A percentile compares a stretch with the other conserved stretches of the same genome.
Evolutionary conservation across 202 grass and related monocot genomes (phyloP).

Genomic region (Musa balbisiana): DNA sequence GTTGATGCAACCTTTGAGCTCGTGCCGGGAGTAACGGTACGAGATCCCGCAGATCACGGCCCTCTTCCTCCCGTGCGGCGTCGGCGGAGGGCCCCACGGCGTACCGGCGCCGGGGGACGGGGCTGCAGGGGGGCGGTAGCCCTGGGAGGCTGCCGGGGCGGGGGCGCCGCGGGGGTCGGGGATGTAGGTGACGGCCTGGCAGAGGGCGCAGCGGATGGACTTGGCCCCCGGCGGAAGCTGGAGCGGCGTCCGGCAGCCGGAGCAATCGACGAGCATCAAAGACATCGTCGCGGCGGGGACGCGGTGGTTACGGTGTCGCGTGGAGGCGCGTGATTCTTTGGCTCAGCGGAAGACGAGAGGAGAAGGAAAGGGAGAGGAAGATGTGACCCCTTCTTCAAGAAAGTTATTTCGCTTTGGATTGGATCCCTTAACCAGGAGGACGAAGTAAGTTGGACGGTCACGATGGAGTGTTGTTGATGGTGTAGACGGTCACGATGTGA

Average conservation of each 20-base stretch:
- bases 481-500: not conserved
- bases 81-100: slow-evolving; percentile 39
- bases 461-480: not conserved
- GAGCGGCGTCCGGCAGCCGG: slow-evolving; percentile 64
- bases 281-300: slow-evolving; percentile 5
- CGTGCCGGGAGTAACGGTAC: slow-evolving; percentile 72
- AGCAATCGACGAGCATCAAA: slow-evolving; percentile 84
- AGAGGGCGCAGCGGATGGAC: slow-evolving; percentile 78
- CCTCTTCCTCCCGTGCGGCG: slow-evolving; percentile 72
- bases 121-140: not conserved
- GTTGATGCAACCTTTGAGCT: slow-evolving; percentile 95
- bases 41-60: slow-evolving; percentile 96
- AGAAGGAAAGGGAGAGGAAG: not conserved
- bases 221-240: slow-evolving; percentile 70
- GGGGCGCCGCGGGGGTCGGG: slow-evolving; percentile 1
- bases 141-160: slow-evolving; percentile 2
- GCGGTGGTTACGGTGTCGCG: no score
- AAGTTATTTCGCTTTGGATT: no score
- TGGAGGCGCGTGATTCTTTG: no score
- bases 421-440: no score
- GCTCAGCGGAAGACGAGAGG: not conserved
- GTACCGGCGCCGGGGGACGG: slow-evolving; percentile 1
- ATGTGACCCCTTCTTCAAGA: no score
- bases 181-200: slow-evolving; percentile 63
- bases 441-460: no score